These are phyloP conservation scores for Juglanconis sp. DNA, from an alignment of 2,329 filamentous ascomycete species.

Conservation along the genomic window DNA sequence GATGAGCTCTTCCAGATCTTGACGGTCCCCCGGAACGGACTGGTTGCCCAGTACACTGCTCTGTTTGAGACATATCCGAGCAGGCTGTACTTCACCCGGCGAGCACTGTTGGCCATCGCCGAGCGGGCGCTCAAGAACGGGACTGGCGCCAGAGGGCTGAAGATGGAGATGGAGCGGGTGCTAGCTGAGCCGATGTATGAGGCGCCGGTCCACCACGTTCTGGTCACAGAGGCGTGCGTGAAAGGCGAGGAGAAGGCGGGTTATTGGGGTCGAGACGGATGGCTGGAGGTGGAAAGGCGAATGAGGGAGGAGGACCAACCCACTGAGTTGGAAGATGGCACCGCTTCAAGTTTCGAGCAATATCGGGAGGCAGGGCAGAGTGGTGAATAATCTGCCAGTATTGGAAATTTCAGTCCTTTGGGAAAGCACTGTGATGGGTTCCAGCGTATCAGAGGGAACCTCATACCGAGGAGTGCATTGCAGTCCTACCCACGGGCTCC, in stretches of 20 bases:
- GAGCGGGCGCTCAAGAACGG: constrained; percentile 55
- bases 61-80: constrained; percentile 79
- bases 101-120: constrained; percentile 78
- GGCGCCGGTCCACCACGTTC: constrained; percentile 70
- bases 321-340: constrained; percentile 3
- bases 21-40: constrained; percentile 85
- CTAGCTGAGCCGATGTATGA: constrained; percentile 80
- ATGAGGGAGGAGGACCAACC: constrained; percentile 59
- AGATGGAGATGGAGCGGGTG: constrained; percentile 77
- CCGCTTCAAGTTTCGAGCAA: constrained; percentile 22
- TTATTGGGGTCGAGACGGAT: constrained; percentile 68
- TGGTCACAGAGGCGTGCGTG: constrained; percentile 70
- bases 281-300: constrained; percentile 65
- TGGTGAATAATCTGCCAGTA: constrained; percentile 23
- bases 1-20: constrained; percentile 77
- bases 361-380: constrained; percentile 33
- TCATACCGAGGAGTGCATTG: too few species aligned
- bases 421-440: background rate
- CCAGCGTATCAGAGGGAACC: too few species aligned
- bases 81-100: constrained; percentile 77
- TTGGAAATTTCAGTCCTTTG: too few species aligned
- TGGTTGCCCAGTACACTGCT: constrained; percentile 84
- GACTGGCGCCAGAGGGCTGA: constrained; percentile 76
- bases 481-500: too few species aligned
- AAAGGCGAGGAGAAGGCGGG: constrained; percentile 56